Evolutionary conservation across 2,329 filamentous ascomycete genomes (phyloP).

Genomic region (Pseudocercospora fijiensis): DNA sequence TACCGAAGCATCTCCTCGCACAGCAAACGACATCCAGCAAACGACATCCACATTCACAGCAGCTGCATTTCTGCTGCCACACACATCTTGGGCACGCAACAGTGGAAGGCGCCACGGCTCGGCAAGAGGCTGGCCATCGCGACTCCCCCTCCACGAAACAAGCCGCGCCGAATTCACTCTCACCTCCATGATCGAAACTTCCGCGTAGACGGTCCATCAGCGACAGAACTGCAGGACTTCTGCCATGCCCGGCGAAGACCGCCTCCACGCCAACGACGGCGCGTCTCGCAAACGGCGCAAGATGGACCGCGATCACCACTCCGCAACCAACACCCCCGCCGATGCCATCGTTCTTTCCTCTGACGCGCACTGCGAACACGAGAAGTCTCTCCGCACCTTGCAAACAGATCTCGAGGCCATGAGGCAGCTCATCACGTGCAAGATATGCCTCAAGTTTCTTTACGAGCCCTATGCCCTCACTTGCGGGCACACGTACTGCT

Average conservation of each 20-base stretch:
- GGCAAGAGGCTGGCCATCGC: neutral
- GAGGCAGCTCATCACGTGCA: constrained; percentile 62
- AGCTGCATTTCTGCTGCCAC: neutral
- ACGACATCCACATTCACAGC: neutral
- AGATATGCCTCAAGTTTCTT: constrained; percentile 66
- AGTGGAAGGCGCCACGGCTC: neutral
- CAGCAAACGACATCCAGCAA: neutral
- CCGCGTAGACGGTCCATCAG: neutral
- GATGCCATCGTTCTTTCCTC: constrained; percentile 14
- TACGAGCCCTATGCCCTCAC: constrained; percentile 68
- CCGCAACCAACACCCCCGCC: constrained; percentile 15
- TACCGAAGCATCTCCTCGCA: neutral
- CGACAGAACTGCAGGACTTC: neutral
- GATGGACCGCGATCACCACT: constrained; percentile 24
- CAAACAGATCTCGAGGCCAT: constrained; percentile 60
- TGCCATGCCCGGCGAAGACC: constrained; percentile 21
- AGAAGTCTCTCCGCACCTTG: constrained; percentile 29
- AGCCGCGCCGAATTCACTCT: neutral
- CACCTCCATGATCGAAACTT: neutral
- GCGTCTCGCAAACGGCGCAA: constrained; percentile 30
- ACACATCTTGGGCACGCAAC: neutral
- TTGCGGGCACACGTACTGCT: constrained; percentile 72
- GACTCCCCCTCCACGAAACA: neutral
- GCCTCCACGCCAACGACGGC: constrained; percentile 20
- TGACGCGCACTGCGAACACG: constrained; percentile 26